These are phyloP conservation scores for Trypethelium eluteriae DNA, from an alignment of 495 filamentous ascomycete genomes.

Conservation along the genomic window DNA sequence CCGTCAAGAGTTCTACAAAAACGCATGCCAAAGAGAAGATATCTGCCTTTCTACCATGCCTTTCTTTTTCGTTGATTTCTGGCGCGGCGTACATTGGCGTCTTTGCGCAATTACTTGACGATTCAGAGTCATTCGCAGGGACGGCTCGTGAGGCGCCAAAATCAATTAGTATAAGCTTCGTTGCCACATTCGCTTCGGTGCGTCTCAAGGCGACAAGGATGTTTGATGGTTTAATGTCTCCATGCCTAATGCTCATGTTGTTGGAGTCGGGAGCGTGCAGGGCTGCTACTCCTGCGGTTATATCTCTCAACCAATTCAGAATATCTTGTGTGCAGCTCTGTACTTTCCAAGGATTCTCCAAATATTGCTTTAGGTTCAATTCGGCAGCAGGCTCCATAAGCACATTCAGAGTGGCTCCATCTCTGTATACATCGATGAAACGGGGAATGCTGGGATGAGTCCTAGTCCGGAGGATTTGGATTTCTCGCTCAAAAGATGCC, in stretches of 20 bases:
- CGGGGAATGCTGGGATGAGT: constrained; percentile 4
- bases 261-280: background rate
- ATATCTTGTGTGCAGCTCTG: background rate
- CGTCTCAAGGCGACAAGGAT: background rate
- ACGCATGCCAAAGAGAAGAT: background rate
- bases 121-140: background rate
- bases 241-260: constrained; percentile 1
- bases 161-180: background rate
- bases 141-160: background rate
- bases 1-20: background rate
- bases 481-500: constrained; percentile 4
- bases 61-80: background rate
- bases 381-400: constrained; percentile 7
- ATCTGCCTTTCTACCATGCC: constrained; percentile 4
- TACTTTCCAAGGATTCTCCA: background rate
- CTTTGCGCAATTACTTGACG: constrained; percentile 1
- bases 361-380: background rate
- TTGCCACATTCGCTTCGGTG: background rate
- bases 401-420: background rate
- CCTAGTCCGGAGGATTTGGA: background rate
- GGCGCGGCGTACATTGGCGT: constrained; percentile 3
- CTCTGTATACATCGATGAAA: background rate
- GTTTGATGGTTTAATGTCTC: constrained; percentile 6
- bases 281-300: background rate
- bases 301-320: background rate